phyloP scores from a whole-genome alignment of 495 filamentous ascomycete genomes.

The Corynascus novoguineensis region DNA sequence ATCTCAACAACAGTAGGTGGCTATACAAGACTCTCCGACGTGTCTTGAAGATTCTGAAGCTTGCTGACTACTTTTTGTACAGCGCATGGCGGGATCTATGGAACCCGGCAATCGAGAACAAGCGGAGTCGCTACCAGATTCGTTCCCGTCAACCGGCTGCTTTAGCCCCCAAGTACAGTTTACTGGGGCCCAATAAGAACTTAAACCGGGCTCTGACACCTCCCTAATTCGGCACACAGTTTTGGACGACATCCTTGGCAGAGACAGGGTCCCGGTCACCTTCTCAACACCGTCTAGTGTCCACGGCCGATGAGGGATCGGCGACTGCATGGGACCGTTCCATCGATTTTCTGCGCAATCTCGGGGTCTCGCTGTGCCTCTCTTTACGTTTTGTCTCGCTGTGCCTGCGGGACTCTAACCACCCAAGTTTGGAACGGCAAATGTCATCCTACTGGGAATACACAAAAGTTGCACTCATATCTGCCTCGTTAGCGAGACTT shows the following conservation, averaged over 20 bases:
- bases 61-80: constrained; percentile 7
- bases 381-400: no score
- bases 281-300: constrained; percentile 10
- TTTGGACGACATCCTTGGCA: background rate
- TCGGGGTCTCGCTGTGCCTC: background rate
- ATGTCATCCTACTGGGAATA: no score
- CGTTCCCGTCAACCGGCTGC: background rate
- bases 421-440: no score
- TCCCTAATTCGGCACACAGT: constrained; percentile 16
- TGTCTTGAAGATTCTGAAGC: no score
- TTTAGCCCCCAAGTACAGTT: background rate
- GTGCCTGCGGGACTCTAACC: background rate
- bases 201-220: background rate
- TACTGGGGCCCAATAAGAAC: constrained; percentile 19
- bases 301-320: constrained; percentile 4
- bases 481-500: no score
- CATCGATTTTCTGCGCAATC: background rate
- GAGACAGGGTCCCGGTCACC: background rate
- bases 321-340: background rate
- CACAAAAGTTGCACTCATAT: no score
- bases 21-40: no score
- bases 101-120: background rate
- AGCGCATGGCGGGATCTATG: background rate
- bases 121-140: background rate
- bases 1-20: background rate